Evolutionary conservation across 352 stramenopile species (phyloP).

Genomic region (Pythium utonaiense): DNA sequence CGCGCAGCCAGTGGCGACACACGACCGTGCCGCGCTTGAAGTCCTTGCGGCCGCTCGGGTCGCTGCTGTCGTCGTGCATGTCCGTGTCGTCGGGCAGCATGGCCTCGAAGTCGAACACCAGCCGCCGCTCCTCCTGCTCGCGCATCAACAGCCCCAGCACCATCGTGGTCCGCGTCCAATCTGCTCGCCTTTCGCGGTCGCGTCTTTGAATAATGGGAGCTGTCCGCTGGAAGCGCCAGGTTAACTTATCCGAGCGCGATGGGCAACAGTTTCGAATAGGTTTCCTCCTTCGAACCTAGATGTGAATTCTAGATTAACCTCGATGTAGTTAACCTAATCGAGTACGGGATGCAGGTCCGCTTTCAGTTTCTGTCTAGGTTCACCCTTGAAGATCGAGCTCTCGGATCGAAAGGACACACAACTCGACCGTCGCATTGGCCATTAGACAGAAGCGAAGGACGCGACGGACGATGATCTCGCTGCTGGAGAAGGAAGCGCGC

Average conservation of each 20-base stretch:
- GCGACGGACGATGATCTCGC: constrained; percentile 57
- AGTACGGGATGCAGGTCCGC: background rate
- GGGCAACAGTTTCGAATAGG: background rate
- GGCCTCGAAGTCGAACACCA: constrained; percentile 86
- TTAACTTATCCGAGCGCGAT: background rate
- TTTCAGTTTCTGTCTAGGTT: background rate
- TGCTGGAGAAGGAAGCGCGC: constrained; percentile 80
- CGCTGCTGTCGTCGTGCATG: constrained; percentile 39
- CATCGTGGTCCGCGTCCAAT: too few relatives aligned
- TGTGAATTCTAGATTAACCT: background rate
- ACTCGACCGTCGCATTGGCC: too few relatives aligned
- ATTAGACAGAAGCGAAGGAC: too few relatives aligned
- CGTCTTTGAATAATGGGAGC: background rate
- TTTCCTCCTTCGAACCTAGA: background rate
- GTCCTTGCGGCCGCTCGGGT: constrained; percentile 68
- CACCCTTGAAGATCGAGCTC: background rate
- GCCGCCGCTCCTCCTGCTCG: constrained; percentile 71
- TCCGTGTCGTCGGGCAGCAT: constrained; percentile 64
- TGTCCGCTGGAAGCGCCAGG: background rate
- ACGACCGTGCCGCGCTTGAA: constrained; percentile 94
- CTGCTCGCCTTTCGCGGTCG: background rate
- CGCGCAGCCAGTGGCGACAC: constrained; percentile 96
- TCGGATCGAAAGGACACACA: background rate
- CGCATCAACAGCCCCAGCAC: constrained; percentile 73
- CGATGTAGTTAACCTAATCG: background rate